Conservation (phyloP, 768 basidiomycete species). For the Fomitopsis pulvina region DNA sequence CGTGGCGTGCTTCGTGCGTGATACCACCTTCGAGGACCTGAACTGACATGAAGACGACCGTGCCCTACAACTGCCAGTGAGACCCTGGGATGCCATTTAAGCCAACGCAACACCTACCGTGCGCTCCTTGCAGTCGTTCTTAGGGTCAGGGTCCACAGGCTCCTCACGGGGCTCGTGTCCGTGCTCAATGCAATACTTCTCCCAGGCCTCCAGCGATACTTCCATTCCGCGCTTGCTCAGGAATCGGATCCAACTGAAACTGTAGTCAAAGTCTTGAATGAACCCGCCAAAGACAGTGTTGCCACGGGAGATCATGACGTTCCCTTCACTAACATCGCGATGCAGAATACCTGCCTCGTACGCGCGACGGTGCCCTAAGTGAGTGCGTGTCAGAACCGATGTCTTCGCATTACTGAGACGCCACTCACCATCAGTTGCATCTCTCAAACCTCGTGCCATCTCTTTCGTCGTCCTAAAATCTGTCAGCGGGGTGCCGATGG, state of each 20-base stretch:
- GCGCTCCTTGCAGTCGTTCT: neutral
- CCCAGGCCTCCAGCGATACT: neutral
- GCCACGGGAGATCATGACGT: conserved; percentile 12
- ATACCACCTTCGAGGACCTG: neutral
- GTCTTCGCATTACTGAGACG: neutral
- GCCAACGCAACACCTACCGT: no score
- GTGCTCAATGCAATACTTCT: neutral
- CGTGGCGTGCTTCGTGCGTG: no score
- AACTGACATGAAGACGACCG: conserved; percentile 5
- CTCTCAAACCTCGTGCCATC: conserved; percentile 7
- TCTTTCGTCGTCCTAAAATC: conserved; percentile 6
- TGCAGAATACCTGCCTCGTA: conserved; percentile 10
- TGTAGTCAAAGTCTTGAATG: conserved; percentile 7
- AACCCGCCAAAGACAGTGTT: neutral
- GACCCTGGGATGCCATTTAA: neutral
- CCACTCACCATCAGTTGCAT: conserved; percentile 8
- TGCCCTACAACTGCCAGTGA: no score
- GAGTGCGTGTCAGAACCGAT: neutral
- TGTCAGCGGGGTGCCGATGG: conserved; percentile 6
- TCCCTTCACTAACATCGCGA: conserved; percentile 13
- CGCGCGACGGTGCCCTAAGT: neutral
- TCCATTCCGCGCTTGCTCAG: neutral
- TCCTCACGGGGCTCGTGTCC: neutral
- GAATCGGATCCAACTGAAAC: neutral
- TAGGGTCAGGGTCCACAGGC: neutral